Evolutionary conservation across 2,329 filamentous ascomycete genomes (phyloP), one percentile per base, ranked within the genome.

Genomic region (Aspergillus calidoustus): DNA sequence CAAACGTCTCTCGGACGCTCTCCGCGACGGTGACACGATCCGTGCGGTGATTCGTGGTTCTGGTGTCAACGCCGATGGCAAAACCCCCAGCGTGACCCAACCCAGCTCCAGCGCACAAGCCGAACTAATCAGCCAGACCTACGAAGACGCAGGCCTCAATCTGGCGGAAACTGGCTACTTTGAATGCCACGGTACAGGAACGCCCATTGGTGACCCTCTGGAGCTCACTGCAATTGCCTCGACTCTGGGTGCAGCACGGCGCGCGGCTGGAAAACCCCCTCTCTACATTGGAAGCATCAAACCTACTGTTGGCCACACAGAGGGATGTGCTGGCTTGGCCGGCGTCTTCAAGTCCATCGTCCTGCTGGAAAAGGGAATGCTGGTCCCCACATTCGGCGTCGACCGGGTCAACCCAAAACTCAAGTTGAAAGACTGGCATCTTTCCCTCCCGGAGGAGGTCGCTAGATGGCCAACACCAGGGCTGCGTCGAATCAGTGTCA

Each of bases 61-160:
- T n/a, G 77, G 73, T 8, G 63, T 74, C 7, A 81, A 80, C 62
- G 73, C 78, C 59, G 79, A 83, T 64, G 81, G 81, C 5, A 71
- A 69, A 31, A 80, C 80, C 0, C 69, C 73, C 34, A 77, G 78
- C 0, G 77, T 82, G 30, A 78, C 78, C 0, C 69, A 75, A 61
- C 81, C 80, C 0, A 80, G 58, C 56, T n/a, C 57, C 1, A 63
- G 66, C 7, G 64, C 70, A 1, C 74, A 77, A 50, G 65, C 62
- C 44, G 47, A 57, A 4, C 58, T 74, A 15, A 74, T 74, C 7
- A 53, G 59, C 17, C 15, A 51, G 4, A 60, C 61, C 6, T 76
- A 77, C 56, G 17, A 28, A 2, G 31, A 49, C 3, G 64, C 65
- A 4, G 75, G 64, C n/a, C 64, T 61, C 1, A 28, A 47, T 11